Base-by-base conservation (phyloP, 352 stramenopile species). In the Blastocystis sp. region DNA sequence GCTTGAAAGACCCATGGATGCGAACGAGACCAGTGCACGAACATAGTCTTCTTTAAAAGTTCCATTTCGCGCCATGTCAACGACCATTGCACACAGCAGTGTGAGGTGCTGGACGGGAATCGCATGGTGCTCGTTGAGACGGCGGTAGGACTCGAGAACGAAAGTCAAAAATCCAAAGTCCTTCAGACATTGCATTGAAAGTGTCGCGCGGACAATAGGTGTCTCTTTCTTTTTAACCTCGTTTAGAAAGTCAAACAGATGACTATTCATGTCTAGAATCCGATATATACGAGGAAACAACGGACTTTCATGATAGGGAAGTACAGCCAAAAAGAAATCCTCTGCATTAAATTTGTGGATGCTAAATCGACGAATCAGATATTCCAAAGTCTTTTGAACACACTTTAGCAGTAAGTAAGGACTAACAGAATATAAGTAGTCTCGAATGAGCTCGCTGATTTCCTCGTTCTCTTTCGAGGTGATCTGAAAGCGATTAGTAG, bases 341-440 rank as follows among this genome's bases (percentile, higher is more conserved):
- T 76, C 62, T 26, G 66, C 77, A 29, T 88, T 88, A 29, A 79
- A 88, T 47, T 47, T 88, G 29, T 88, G 77, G 55, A 88, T 88
- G 47, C 62, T 79, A 37, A 88, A 77, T 13, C 66, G 77, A 64
- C 77, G 62, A 39, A 88, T 79, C 47, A 88, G 23, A 43, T 88
- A 88, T 29, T 88, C 77, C 43, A 88, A n/a, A 9, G 62, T 68
- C 66, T 88, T 88, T 47, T 88, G 77, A 7, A 64, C 43, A 54
- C 54, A 76, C 39, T 76, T 88, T 37, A 88, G 53, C 47, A 88
- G 34, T 61, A 88, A 76, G 39, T 88, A 88, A 23, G 77, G 77
- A 88, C 56, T 26, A 18, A 88, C 77, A 8, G 41, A 76, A 64
- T 63, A 88, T 18, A 88, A 29, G 77, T 79, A 88, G 43, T 88